phyloP scores from a whole-genome alignment of 352 stramenopile species.

The Globisporangium paddicum region DNA sequence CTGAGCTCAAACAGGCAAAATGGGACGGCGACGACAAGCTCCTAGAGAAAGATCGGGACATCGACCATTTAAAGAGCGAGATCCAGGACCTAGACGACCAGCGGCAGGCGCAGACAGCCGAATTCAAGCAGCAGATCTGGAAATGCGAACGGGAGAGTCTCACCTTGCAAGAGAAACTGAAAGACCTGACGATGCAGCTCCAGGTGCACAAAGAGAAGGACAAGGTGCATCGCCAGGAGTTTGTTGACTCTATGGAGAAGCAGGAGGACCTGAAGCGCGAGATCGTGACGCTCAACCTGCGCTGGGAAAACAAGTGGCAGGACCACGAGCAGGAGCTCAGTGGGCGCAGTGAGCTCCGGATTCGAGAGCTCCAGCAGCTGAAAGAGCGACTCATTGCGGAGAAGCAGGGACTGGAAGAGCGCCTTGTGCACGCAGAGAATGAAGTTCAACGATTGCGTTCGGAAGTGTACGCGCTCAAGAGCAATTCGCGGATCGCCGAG shows the following conservation, averaged over 20 bases:
- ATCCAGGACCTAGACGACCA: constrained; percentile 61
- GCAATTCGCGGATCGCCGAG: constrained; percentile 36
- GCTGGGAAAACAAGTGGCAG: constrained; percentile 67
- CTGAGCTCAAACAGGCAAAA: constrained; percentile 53
- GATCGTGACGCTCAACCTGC: constrained; percentile 54
- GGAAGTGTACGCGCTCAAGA: constrained; percentile 43
- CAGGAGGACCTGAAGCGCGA: constrained; percentile 63
- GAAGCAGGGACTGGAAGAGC: constrained; percentile 57
- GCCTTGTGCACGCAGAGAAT: constrained; percentile 53
- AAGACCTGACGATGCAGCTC: constrained; percentile 37
- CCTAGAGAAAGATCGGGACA: constrained; percentile 51
- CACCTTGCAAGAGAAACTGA: constrained; percentile 42
- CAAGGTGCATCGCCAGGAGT: constrained; percentile 49
- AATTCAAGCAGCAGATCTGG: constrained; percentile 58
- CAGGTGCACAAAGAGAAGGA: constrained; percentile 59
- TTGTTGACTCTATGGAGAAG: constrained; percentile 44
- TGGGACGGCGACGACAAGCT: constrained; percentile 62
- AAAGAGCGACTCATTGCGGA: constrained; percentile 51
- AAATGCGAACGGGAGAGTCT: constrained; percentile 34
- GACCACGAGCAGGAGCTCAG: constrained; percentile 54
- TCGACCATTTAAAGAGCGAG: constrained; percentile 41
- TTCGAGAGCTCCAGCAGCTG: constrained; percentile 48
- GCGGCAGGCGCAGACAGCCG: constrained; percentile 26
- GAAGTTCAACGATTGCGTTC: constrained; percentile 48
- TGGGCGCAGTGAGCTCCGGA: constrained; percentile 34